These are phyloP conservation scores for Trypanosoma vivax DNA, from an alignment of 208 protist species.

Conservation along the genomic window DNA sequence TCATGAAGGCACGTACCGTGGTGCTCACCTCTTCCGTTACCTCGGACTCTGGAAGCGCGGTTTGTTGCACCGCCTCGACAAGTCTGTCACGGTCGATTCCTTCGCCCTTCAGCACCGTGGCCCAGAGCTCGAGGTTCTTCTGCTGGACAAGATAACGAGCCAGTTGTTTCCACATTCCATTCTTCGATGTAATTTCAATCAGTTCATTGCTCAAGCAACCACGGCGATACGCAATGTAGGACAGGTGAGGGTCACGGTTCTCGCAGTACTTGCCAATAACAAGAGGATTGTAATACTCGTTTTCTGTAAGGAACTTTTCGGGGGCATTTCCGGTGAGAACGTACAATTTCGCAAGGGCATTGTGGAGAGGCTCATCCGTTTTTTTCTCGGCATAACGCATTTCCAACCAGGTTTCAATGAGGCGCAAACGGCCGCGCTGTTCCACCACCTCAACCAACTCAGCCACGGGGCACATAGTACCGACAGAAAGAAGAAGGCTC, in stretches of 20 bases:
- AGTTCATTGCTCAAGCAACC: constrained; percentile 96
- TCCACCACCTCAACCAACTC: constrained; percentile 81
- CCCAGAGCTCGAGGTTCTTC: constrained; percentile 97
- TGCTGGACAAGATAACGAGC: constrained; percentile 97
- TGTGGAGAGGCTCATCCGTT: constrained; percentile 95
- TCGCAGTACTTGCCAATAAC: constrained; percentile 99
- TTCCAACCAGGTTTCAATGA: constrained; percentile 99
- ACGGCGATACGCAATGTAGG: constrained; percentile 95
- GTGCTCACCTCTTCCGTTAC: constrained; percentile 97
- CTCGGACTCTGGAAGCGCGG: constrained; percentile 96
- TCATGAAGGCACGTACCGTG: constrained; percentile 99
- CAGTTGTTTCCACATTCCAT: constrained; percentile 97
- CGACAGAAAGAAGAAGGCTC: constrained; percentile 92
- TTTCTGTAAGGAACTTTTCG: constrained; percentile 96
- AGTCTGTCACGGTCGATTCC: constrained; percentile 89
- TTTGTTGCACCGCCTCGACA: constrained; percentile 98
- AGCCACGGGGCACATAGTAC: constrained; percentile 93
- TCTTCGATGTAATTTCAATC: constrained; percentile 95
- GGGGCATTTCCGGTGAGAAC: constrained; percentile 96
- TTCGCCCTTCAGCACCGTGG: constrained; percentile 88
- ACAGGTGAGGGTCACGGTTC: constrained; percentile 97
- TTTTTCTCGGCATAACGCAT: constrained; percentile 91
- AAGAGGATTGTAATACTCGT: constrained; percentile 95
- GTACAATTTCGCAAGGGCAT: constrained; percentile 99
- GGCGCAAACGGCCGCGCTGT: constrained; percentile 90